phyloP scores from a whole-genome alignment of 129 eudicot species.

The Heracleum sosnowskyi region DNA sequence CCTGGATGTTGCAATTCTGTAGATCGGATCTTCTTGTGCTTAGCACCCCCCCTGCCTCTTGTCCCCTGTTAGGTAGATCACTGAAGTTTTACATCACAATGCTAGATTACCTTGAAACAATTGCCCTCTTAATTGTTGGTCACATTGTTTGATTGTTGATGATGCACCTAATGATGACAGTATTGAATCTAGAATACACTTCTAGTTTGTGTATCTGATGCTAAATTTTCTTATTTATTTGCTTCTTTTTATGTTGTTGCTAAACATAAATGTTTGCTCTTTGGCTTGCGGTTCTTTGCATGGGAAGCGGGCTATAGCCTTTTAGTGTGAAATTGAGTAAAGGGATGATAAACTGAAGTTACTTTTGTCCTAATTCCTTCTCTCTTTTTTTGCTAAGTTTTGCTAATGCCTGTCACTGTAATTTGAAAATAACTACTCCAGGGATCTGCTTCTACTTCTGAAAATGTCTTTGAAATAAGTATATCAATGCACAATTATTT shows the following conservation, averaged over 20 bases:
- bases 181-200: neutral
- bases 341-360: neutral
- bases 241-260: neutral
- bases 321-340: neutral
- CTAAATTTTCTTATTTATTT: neutral
- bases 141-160: neutral
- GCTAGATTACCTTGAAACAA: neutral
- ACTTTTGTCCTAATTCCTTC: no score
- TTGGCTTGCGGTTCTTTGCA: neutral
- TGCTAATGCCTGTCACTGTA: neutral
- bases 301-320: neutral
- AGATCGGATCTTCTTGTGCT: conserved; percentile 7
- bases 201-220: neutral
- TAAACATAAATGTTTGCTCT: neutral
- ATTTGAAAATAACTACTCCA: no score
- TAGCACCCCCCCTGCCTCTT: neutral
- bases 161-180: neutral
- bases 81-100: neutral
- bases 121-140: neutral
- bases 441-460: no score
- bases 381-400: no score
- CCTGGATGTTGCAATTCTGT: conserved; percentile 76
- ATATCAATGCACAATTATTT: no score
- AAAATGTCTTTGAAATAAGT: no score
- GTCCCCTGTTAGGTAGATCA: neutral